Evolutionary conservation across 2,329 filamentous ascomycete species (phyloP).

Genomic region (Akanthomyces muscarius): DNA sequence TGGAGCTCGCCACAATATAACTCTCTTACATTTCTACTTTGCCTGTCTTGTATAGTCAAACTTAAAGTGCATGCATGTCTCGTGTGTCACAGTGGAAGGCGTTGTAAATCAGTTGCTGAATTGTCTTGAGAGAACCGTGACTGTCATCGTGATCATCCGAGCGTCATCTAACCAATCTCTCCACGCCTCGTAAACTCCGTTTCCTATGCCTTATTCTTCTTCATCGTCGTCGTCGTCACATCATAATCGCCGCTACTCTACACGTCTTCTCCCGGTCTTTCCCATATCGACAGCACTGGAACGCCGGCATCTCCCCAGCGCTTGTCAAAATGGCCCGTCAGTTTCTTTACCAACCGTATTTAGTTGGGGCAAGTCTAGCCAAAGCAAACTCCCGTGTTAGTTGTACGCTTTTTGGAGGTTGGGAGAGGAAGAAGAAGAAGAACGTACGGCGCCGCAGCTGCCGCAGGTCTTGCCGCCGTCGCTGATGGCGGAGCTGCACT

Average conservation of each 20-base stretch:
- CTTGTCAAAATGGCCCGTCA: neutral
- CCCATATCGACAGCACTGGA: no score
- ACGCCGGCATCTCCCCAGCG: no score
- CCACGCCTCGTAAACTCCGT: slow-evolving; percentile 4
- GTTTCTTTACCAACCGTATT: neutral
- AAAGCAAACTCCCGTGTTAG: neutral
- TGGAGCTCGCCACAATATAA: slow-evolving; percentile 12
- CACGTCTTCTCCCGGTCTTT: no score
- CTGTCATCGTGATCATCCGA: neutral
- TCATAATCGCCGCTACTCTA: slow-evolving; percentile 1
- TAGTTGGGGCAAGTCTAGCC: slow-evolving; percentile 21
- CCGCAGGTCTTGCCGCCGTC: slow-evolving; percentile 49
- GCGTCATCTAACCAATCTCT: slow-evolving; percentile 1
- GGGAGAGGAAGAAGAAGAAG: neutral
- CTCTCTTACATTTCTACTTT: slow-evolving; percentile 16
- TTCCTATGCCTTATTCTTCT: neutral
- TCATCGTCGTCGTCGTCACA: neutral
- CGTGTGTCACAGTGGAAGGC: neutral
- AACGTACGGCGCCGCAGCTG: slow-evolving; percentile 53
- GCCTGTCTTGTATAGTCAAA: neutral
- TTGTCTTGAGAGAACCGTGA: neutral
- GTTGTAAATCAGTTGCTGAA: neutral
- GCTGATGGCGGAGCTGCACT: slow-evolving; percentile 47
- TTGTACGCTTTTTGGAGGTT: neutral
- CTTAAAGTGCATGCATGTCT: neutral